Percentiles rank a stretch among this genome's conserved stretches.
phyloP scores from a whole-genome alignment of 495 filamentous ascomycete species.

The Penicillium mononematosum region DNA sequence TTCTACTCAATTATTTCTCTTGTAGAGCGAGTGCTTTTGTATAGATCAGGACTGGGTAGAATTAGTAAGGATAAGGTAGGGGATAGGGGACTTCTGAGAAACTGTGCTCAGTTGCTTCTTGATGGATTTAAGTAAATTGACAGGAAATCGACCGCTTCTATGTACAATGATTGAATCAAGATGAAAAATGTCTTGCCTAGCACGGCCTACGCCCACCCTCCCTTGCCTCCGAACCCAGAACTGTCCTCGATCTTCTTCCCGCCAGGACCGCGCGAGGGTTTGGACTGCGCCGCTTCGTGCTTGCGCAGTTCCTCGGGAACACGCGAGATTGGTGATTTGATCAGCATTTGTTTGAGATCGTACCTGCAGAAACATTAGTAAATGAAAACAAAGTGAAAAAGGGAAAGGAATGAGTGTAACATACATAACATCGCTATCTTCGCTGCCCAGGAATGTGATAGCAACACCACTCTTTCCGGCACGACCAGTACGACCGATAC shows the following conservation, averaged over 20 bases:
- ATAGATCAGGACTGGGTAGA: not conserved
- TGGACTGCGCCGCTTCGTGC: conserved; percentile 93
- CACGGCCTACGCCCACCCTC: conserved; percentile 41
- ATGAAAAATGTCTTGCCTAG: too few species aligned
- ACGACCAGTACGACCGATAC: conserved; percentile 96
- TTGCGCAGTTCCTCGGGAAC: conserved; percentile 92
- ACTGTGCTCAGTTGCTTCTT: too few species aligned
- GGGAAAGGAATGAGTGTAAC: conserved; percentile 20
- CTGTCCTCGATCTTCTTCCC: conserved; percentile 64
- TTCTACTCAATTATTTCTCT: not conserved
- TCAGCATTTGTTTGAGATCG: conserved; percentile 93
- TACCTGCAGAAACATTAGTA: conserved; percentile 43
- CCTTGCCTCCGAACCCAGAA: conserved; percentile 59
- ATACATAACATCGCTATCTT: conserved; percentile 92
- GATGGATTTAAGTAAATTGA: too few species aligned
- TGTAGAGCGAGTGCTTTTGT: not conserved
- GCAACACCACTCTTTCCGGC: conserved; percentile 97
- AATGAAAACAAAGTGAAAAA: not conserved
- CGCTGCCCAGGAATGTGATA: conserved; percentile 92
- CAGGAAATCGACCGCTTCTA: too few species aligned
- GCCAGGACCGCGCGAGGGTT: conserved; percentile 54
- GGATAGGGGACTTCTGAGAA: too few species aligned
- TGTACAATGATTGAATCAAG: too few species aligned
- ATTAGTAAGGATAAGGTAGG: too few species aligned
- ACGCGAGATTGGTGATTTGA: conserved; percentile 82